Evolutionary conservation across 2,329 filamentous ascomycete species (phyloP).

Genomic region (Fusarium sp.): DNA sequence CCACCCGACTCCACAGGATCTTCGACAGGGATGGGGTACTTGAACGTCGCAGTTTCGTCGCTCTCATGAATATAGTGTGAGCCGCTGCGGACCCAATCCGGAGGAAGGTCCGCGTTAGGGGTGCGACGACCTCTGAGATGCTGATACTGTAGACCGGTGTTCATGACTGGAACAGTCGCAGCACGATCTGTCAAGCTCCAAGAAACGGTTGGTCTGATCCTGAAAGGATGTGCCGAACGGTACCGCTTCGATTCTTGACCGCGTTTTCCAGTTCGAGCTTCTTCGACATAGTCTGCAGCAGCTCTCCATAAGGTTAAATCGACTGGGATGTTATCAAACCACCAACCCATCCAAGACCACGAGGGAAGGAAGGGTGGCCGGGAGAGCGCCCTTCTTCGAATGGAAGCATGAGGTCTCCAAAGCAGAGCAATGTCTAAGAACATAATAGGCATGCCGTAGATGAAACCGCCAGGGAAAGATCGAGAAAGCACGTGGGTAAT

Average conservation of each 20-base stretch:
- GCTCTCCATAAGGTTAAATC: constrained; percentile 57
- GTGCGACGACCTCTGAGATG: constrained; percentile 52
- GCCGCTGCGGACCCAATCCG: constrained; percentile 55
- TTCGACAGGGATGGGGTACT: constrained; percentile 56
- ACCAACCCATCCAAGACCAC: constrained; percentile 63
- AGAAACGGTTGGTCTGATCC: constrained; percentile 52
- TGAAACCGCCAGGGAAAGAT: constrained; percentile 56
- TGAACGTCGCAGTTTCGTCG: constrained; percentile 54
- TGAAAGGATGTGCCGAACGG: constrained; percentile 52
- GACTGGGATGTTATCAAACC: constrained; percentile 57
- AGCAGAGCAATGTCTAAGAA: constrained; percentile 59
- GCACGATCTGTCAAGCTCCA: constrained; percentile 56
- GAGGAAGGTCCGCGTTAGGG: constrained; percentile 49
- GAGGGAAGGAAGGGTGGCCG: constrained; percentile 55
- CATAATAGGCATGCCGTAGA: constrained; percentile 60
- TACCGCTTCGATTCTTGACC: constrained; percentile 51
- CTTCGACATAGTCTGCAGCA: constrained; percentile 57
- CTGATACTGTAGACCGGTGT: constrained; percentile 54
- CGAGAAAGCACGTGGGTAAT: constrained; percentile 57
- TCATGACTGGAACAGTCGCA: constrained; percentile 50
- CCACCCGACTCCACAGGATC: constrained; percentile 47
- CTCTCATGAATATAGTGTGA: constrained; percentile 55
- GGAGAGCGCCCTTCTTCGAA: constrained; percentile 53
- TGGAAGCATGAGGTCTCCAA: constrained; percentile 58
- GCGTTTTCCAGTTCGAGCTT: constrained; percentile 48